Percentiles rank a stretch among this genome's conserved stretches.
These are phyloP conservation scores for Pachysolen tannophilus DNA, from an alignment of 805 yeast species.

Conservation along the genomic window DNA sequence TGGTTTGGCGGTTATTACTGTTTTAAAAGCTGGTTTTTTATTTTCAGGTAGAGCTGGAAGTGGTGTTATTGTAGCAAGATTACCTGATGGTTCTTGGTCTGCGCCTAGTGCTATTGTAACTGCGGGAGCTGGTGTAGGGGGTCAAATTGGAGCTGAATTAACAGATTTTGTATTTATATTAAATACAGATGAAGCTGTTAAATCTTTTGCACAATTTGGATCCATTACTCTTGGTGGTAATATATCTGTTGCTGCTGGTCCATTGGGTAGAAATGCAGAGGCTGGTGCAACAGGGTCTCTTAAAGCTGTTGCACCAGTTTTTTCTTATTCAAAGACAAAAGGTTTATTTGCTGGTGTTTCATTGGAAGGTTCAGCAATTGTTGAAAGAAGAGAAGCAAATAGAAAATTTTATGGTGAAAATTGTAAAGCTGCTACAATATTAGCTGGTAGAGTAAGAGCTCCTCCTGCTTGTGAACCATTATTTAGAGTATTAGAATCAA, in stretches of 20 bases:
- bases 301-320: slow-evolving; percentile 81
- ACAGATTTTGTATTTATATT: slow-evolving; percentile 94
- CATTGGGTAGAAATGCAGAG: slow-evolving; percentile 94
- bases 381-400: slow-evolving; percentile 97
- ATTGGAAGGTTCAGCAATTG: slow-evolving; percentile 88
- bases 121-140: slow-evolving; percentile 99
- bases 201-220: slow-evolving; percentile 89
- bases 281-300: slow-evolving; percentile 93
- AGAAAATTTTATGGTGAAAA: slow-evolving; percentile 86
- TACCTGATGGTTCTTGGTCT: slow-evolving; percentile 95
- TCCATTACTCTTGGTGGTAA: slow-evolving; percentile 94
- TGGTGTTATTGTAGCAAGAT: slow-evolving; percentile 87
- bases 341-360: slow-evolving; percentile 98
- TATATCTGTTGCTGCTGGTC: slow-evolving; percentile 94
- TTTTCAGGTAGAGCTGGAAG: slow-evolving; percentile 98
- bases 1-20: slow-evolving; percentile 88
- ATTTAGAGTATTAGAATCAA: slow-evolving; percentile 76
- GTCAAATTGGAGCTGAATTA: slow-evolving; percentile 92
- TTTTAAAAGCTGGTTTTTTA: slow-evolving; percentile 92
- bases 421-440: slow-evolving; percentile 81
- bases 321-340: slow-evolving; percentile 90
- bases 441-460: slow-evolving; percentile 82
- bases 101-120: slow-evolving; percentile 94
- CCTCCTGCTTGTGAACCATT: slow-evolving; percentile 88
- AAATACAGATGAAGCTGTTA: slow-evolving; percentile 82